phyloP scores from a whole-genome alignment of 2,329 filamentous ascomycete species.

The Colletotrichum gigasporum region DNA sequence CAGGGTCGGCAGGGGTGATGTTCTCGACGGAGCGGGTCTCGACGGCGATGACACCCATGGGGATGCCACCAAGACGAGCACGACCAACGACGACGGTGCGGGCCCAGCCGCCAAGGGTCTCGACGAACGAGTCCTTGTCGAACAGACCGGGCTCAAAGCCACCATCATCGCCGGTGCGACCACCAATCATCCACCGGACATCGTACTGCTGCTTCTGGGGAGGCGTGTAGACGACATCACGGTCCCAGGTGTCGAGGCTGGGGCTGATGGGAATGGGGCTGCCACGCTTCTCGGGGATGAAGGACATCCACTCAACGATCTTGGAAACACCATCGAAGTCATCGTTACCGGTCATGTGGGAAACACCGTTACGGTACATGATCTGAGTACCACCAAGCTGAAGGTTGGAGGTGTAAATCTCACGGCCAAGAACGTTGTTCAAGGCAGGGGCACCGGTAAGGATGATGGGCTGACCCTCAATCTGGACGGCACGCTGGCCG shows the following conservation, averaged over 20 bases:
- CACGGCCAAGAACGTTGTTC: constrained; percentile 97
- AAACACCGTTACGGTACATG: constrained; percentile 99
- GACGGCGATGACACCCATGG: constrained; percentile 97
- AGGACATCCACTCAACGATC: constrained; percentile 98
- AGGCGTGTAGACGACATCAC: constrained; percentile 86
- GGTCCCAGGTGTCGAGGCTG: constrained; percentile 88
- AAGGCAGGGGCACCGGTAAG: constrained; percentile 96
- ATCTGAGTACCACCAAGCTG: constrained; percentile 99
- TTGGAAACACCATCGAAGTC: constrained; percentile 98
- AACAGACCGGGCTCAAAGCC: constrained; percentile 89
- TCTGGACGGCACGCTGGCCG: constrained; percentile 97
- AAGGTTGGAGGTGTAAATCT: constrained; percentile 98
- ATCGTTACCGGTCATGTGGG: constrained; percentile 97
- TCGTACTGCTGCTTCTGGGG: constrained; percentile 88
- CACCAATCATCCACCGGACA: constrained; percentile 91
- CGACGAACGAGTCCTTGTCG: constrained; percentile 95
- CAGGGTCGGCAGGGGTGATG: constrained; percentile 93
- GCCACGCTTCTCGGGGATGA: constrained; percentile 94
- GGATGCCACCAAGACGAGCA: constrained; percentile 95
- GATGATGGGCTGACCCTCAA: constrained; percentile 98
- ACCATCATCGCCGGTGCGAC: constrained; percentile 83
- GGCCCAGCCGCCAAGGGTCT: constrained; percentile 96
- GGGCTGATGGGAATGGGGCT: constrained; percentile 92
- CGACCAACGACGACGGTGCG: constrained; percentile 96
- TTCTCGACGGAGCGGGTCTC: constrained; percentile 98